Conservation (phyloP, 371 early-diverging fungal genomes). For the Massospora cicadina region DNA sequence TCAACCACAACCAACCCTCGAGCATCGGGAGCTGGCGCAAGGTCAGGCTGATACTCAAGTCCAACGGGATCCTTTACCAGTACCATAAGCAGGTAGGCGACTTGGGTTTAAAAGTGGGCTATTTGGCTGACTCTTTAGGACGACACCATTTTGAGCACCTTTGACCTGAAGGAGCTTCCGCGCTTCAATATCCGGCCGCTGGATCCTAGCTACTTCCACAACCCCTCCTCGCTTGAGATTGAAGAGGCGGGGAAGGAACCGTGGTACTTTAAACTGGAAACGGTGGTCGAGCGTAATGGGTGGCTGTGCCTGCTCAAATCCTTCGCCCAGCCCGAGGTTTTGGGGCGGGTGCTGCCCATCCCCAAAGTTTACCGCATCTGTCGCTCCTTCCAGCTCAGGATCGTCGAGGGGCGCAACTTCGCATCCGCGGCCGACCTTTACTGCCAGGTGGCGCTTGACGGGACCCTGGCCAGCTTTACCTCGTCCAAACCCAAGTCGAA, state of each 20-base stretch:
- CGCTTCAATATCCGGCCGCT: slow-evolving; percentile 1
- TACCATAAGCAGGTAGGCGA: neutral
- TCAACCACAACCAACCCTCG: neutral
- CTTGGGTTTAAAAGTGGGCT: neutral
- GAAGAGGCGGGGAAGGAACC: neutral
- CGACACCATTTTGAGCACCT: neutral
- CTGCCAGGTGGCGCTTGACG: slow-evolving; percentile 1
- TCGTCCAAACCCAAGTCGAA: neutral
- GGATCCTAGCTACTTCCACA: slow-evolving; percentile 1
- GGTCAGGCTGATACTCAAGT: neutral
- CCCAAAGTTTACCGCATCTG: slow-evolving; percentile 1
- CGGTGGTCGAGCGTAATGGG: neutral
- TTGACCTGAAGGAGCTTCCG: neutral
- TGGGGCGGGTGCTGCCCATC: neutral
- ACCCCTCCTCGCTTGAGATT: neutral
- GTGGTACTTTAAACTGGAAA: neutral
- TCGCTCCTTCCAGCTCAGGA: neutral
- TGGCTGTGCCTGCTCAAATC: slow-evolving; percentile 4
- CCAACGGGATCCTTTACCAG: neutral
- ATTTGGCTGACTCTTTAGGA: neutral
- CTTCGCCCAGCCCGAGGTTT: slow-evolving; percentile 2
- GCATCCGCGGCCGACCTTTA: neutral
- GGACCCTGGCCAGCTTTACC: neutral
- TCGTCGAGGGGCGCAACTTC: slow-evolving; percentile 4
- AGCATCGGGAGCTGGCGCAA: neutral